Evolutionary conservation across 2,329 filamentous ascomycete species (phyloP).

Genomic region (Exophiala spinifera): DNA sequence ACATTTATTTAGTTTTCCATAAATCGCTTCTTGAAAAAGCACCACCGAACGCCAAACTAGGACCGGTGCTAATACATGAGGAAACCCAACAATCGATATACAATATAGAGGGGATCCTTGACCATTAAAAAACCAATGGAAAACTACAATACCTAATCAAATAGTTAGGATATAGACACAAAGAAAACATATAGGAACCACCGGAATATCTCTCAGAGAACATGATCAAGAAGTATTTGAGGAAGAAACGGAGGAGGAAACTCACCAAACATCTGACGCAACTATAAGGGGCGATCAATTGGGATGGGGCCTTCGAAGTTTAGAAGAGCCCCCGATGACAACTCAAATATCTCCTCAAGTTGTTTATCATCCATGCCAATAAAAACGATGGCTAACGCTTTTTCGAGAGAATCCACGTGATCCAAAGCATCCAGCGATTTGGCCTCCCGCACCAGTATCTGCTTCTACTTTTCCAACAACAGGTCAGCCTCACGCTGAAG

Average conservation of each 20-base stretch:
- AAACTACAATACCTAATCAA: constrained; percentile 13
- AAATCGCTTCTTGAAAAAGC: constrained; percentile 10
- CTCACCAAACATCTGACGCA: no score
- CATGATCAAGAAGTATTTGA: no score
- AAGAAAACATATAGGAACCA: constrained; percentile 10
- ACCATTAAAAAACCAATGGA: neutral
- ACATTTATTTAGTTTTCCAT: constrained; percentile 14
- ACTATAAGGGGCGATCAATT: no score
- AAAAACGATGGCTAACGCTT: neutral
- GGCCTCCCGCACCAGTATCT: neutral
- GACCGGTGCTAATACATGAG: neutral
- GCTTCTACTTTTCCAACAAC: neutral
- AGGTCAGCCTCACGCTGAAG: neutral
- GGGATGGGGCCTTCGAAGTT: no score
- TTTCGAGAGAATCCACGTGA: neutral
- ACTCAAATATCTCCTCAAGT: no score
- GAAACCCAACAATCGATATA: neutral
- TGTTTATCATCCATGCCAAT: no score
- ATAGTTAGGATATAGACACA: constrained; percentile 10
- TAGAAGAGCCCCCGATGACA: no score
- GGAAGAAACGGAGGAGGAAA: no score
- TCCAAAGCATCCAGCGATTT: neutral
- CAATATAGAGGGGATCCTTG: neutral
- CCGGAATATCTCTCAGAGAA: neutral
- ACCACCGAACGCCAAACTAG: neutral